phyloP scores from a whole-genome alignment of 2,329 filamentous ascomycete genomes.

The Stachybotrys chartarum region DNA sequence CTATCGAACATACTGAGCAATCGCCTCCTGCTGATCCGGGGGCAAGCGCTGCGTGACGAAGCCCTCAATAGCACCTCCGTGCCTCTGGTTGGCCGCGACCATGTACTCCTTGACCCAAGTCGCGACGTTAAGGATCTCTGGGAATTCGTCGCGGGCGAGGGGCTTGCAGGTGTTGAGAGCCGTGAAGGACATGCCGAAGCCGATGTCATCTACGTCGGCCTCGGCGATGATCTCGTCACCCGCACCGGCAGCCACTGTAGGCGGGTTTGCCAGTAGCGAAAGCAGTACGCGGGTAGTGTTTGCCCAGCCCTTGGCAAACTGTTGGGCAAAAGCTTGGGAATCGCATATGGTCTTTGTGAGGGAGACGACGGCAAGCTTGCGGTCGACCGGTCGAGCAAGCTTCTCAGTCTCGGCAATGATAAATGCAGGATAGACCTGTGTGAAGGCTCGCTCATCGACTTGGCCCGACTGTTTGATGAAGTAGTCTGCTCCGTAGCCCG shows the following conservation, averaged over 20 bases:
- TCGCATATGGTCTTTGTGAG: slow-evolving; percentile 88
- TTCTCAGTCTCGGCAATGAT: slow-evolving; percentile 87
- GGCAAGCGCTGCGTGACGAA: slow-evolving; percentile 68
- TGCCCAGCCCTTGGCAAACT: slow-evolving; percentile 84
- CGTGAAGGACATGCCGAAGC: slow-evolving; percentile 92
- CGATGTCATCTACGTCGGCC: slow-evolving; percentile 88
- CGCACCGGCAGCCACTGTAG: slow-evolving; percentile 53
- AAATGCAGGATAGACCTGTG: slow-evolving; percentile 76
- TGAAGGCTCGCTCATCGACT: slow-evolving; percentile 74
- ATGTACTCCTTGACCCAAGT: slow-evolving; percentile 81
- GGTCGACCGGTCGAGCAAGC: slow-evolving; percentile 77
- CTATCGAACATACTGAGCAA: slow-evolving; percentile 43
- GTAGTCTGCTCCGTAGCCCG: slow-evolving; percentile 85
- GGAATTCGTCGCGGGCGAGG: slow-evolving; percentile 69
- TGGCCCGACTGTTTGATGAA: slow-evolving; percentile 80
- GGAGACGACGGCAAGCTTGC: slow-evolving; percentile 88
- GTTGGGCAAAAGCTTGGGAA: slow-evolving; percentile 73
- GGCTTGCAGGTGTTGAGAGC: slow-evolving; percentile 85
- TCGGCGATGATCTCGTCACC: slow-evolving; percentile 76
- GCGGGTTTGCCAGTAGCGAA: slow-evolving; percentile 83
- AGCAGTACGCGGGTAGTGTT: slow-evolving; percentile 86
- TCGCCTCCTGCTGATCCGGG: slow-evolving; percentile 48
- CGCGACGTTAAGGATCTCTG: slow-evolving; percentile 72
- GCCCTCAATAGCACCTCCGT: slow-evolving; percentile 60
- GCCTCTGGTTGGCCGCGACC: slow-evolving; percentile 67